Base-by-base conservation (phyloP, 352 stramenopile genomes). In the Globisporangium carolinianum region DNA sequence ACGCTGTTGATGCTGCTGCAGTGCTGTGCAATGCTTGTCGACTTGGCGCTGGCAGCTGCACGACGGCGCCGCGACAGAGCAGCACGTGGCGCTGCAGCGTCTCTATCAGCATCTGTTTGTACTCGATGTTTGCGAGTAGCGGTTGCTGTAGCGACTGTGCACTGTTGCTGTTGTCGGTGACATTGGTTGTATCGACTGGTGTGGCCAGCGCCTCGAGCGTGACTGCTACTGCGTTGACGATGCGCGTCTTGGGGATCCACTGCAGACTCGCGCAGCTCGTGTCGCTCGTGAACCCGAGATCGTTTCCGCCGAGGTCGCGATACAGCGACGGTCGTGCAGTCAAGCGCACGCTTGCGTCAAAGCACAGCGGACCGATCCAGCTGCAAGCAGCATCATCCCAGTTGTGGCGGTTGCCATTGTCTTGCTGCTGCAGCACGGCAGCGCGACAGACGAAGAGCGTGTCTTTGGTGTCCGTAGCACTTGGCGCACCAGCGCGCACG, bases 31-130 rank as follows among this genome's bases (percentile, higher is more conserved):
- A 76, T 32, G 24, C 24, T 32, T 32, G 64, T n/a, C 55, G 58
- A 12, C 57, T 58, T 7, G 66, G 61, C 6, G 66, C 63, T 7
- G 75, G 76, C 7, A 91, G 61, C 9, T 58, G 64, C 17, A 86
- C 76, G 32, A 57, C 59, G 1, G 80, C 75, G 15, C 50, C 63
- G 39, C 57, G 53, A 53, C 71, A 80, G 4, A 89, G 24, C 3
- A 79, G 51, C 39, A 84, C 57, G 12, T 81, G 71, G 4, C 72
- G 75, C 54, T 87, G 80, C 15, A 89, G 32, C 15, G 75, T 82
- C 47, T 87, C 76, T 4, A 75, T 63, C 11, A 89, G 53, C n/a
- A 83, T 62, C 15, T 83, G 75, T 0, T 69, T 68, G 57, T 71
- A 81, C 47, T 72, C 63, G 9, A 38, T 36, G 58, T 76, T 63